These are phyloP conservation scores for Phytopythium delawarense DNA, from an alignment of 352 stramenopile genomes.

Conservation along the genomic window DNA sequence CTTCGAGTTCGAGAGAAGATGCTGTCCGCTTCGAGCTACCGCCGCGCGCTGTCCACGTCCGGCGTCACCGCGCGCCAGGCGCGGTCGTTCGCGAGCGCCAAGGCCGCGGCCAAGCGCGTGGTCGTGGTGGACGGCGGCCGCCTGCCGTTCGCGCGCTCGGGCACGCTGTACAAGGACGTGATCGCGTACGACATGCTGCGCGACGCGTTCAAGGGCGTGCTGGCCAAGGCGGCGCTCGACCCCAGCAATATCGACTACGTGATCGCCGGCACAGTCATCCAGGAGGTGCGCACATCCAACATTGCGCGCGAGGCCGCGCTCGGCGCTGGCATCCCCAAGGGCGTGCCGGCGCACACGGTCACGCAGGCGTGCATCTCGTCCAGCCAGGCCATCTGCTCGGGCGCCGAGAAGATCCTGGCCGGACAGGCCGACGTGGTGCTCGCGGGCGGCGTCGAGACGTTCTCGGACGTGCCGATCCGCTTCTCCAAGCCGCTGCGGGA, in stretches of 20 bases:
- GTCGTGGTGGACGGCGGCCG: slow-evolving; percentile 94
- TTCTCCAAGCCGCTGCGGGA: slow-evolving; percentile 88
- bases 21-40: slow-evolving; percentile 15
- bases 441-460: slow-evolving; percentile 95
- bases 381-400: slow-evolving; percentile 92
- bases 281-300: slow-evolving; percentile 97
- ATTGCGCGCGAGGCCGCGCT: slow-evolving; percentile 96
- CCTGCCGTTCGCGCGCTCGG: slow-evolving; percentile 94
- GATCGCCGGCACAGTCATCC: slow-evolving; percentile 95
- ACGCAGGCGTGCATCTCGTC: slow-evolving; percentile 96
- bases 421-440: slow-evolving; percentile 95
- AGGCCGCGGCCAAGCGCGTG: slow-evolving; percentile 53
- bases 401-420: slow-evolving; percentile 95
- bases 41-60: slow-evolving; percentile 15
- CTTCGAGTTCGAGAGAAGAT: slow-evolving; percentile 10
- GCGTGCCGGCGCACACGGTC: slow-evolving; percentile 95
- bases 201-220: slow-evolving; percentile 93
- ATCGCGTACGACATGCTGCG: slow-evolving; percentile 97
- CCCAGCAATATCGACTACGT: slow-evolving; percentile 96
- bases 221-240: slow-evolving; percentile 95
- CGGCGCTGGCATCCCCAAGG: slow-evolving; percentile 93
- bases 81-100: slow-evolving; percentile 33
- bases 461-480: slow-evolving; percentile 97
- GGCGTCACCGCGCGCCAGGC: slow-evolving; percentile 22
- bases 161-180: slow-evolving; percentile 96